phyloP scores from a whole-genome alignment of 169 alveolate genomes.

The Plasmodium ovale region DNA sequence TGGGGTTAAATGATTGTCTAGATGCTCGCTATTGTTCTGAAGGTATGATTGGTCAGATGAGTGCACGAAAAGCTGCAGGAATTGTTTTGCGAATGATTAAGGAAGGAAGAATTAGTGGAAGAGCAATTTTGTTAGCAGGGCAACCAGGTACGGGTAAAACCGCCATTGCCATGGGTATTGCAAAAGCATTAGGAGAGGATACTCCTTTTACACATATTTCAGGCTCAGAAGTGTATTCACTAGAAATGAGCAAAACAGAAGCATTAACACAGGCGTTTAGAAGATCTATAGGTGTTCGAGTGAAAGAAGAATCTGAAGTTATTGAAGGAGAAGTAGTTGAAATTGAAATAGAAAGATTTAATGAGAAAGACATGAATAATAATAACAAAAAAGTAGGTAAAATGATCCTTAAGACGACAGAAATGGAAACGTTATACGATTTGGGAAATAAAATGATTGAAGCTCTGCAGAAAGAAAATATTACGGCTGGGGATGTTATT shows the following conservation, averaged over 20 bases:
- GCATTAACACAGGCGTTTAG: conserved; percentile 96
- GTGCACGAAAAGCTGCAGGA: conserved; percentile 97
- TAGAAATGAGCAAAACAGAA: conserved; percentile 98
- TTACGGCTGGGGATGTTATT: conserved; percentile 95
- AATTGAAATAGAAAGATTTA: conserved; percentile 94
- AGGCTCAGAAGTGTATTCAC: conserved; percentile 98
- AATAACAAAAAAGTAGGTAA: conserved; percentile 90
- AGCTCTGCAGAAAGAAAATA: conserved; percentile 87
- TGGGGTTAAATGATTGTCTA: conserved; percentile 97
- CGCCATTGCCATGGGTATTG: conserved; percentile 99
- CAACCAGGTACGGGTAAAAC: conserved; percentile 99
- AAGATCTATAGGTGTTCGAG: conserved; percentile 98
- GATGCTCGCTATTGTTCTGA: conserved; percentile 95
- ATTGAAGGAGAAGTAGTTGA: conserved; percentile 99
- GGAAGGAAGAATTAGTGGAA: conserved; percentile 98
- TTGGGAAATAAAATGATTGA: conserved; percentile 96
- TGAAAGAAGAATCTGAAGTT: conserved; percentile 98
- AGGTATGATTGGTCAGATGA: conserved; percentile 96
- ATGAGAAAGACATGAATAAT: conserved; percentile 77
- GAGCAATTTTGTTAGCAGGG: conserved; percentile 98
- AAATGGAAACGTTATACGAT: conserved; percentile 98
- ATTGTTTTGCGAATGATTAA: conserved; percentile 95
- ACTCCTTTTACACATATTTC: conserved; percentile 98
- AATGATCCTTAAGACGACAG: conserved; percentile 98
- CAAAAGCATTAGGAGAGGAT: conserved; percentile 96